These are phyloP conservation scores for Pseudopyrenochaeta lycopersici DNA, from an alignment of 2,329 filamentous ascomycete genomes.

Conservation along the genomic window DNA sequence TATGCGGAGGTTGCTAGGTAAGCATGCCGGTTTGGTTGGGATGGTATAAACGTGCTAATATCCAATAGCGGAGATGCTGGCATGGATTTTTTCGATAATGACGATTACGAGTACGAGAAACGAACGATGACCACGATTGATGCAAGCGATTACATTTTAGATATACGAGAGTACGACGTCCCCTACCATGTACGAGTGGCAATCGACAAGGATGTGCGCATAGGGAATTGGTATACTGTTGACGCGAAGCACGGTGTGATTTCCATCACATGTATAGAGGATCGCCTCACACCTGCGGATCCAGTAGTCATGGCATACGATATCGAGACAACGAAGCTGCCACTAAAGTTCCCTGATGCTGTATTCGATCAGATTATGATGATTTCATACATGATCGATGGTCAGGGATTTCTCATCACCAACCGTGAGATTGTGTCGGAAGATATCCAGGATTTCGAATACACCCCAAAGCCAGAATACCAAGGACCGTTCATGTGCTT, in stretches of 20 bases:
- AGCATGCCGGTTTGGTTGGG: conserved; percentile 10
- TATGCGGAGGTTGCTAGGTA: conserved; percentile 95
- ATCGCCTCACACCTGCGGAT: conserved; percentile 87
- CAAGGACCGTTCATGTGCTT: conserved; percentile 96
- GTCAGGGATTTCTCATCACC: conserved; percentile 96
- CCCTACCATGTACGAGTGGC: conserved; percentile 99
- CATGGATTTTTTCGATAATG: conserved; percentile 90
- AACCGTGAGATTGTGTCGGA: conserved; percentile 98
- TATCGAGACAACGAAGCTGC: conserved; percentile 96
- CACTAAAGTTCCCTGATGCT: conserved; percentile 95
- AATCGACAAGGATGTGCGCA: conserved; percentile 95
- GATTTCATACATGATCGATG: conserved; percentile 99
- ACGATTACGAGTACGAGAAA: conserved; percentile 83
- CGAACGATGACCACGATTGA: conserved; percentile 81
- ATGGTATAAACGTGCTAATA: conserved; percentile 21
- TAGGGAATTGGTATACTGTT: conserved; percentile 96
- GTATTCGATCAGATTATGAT: conserved; percentile 98
- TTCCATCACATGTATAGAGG: conserved; percentile 84
- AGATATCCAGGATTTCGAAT: conserved; percentile 97
- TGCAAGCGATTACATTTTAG: conserved; percentile 95
- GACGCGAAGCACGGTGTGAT: conserved; percentile 92
- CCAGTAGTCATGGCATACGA: conserved; percentile 99
- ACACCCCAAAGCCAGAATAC: conserved; percentile 97
- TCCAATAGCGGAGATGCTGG: conserved; percentile 72
- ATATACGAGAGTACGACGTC: conserved; percentile 99